Evolutionary conservation across 1,284 basidiomycete species (phyloP).

Genomic region (Neotropicomus parvogracilis): DNA sequence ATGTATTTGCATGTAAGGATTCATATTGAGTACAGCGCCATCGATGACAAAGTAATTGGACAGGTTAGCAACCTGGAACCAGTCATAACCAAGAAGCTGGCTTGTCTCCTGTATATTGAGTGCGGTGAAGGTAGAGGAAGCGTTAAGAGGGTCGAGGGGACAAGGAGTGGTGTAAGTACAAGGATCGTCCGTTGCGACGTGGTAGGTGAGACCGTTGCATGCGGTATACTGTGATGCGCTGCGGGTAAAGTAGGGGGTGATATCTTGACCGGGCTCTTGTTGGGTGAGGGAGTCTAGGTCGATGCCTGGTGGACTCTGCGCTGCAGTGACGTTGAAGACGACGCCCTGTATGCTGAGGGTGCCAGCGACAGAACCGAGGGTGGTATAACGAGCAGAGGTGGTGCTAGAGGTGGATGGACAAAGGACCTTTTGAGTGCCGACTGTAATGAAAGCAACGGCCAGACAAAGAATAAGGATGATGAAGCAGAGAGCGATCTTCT

Average conservation of each 20-base stretch:
- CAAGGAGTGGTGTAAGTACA: slow-evolving; percentile 63
- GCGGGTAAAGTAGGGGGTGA: slow-evolving; percentile 82
- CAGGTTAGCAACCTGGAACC: slow-evolving; percentile 74
- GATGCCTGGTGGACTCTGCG: slow-evolving; percentile 48
- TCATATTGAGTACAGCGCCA: slow-evolving; percentile 91
- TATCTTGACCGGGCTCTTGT: slow-evolving; percentile 76
- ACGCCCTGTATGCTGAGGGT: slow-evolving; percentile 78
- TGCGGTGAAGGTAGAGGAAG: slow-evolving; percentile 52
- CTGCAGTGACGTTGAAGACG: slow-evolving; percentile 71
- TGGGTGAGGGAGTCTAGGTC: slow-evolving; percentile 59
- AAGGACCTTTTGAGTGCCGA: slow-evolving; percentile 90
- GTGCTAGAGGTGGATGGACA: slow-evolving; percentile 69
- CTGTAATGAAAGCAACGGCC: slow-evolving; percentile 87
- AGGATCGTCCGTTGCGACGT: slow-evolving; percentile 71
- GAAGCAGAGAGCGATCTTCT: slow-evolving; percentile 93
- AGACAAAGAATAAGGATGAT: slow-evolving; percentile 80
- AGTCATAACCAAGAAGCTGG: slow-evolving; percentile 78
- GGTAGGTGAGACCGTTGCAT: slow-evolving; percentile 60
- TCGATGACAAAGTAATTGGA: slow-evolving; percentile 84
- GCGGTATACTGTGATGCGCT: slow-evolving; percentile 56
- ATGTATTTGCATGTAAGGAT: slow-evolving; percentile 80
- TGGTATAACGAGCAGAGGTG: slow-evolving; percentile 64
- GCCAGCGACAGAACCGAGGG: slow-evolving; percentile 54
- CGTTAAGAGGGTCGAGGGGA: slow-evolving; percentile 55
- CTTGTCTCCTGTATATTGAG: slow-evolving; percentile 65